Percentiles rank a stretch among this genome's conserved stretches.
phyloP scores from a whole-genome alignment of 2,329 filamentous ascomycete species.

The Monilinia polystroma region DNA sequence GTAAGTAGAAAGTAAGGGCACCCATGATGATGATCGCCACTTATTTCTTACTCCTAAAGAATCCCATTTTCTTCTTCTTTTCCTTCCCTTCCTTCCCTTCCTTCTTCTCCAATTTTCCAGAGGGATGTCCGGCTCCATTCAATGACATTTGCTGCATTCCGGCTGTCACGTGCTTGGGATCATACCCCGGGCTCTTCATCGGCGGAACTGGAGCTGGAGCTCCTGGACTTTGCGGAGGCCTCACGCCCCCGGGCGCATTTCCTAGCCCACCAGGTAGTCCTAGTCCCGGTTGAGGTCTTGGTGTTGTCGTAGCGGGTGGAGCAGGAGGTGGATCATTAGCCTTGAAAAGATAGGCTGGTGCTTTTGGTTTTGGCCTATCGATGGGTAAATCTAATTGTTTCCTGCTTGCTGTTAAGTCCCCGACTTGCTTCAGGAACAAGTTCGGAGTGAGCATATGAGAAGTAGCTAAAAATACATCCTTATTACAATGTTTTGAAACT shows the following conservation, averaged over 20 bases:
- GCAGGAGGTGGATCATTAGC: slow-evolving; percentile 56
- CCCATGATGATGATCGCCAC: neutral
- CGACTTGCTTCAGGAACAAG: slow-evolving; percentile 78
- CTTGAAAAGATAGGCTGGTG: slow-evolving; percentile 84
- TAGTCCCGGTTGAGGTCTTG: slow-evolving; percentile 2
- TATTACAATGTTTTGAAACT: slow-evolving; percentile 65
- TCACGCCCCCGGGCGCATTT: slow-evolving; percentile 4
- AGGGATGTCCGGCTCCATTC: slow-evolving; percentile 26
- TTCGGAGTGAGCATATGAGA: slow-evolving; percentile 90
- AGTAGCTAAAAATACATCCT: slow-evolving; percentile 84
- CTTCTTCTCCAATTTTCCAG: slow-evolving; percentile 49
- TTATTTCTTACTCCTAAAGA: slow-evolving; percentile 58
- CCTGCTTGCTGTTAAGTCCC: slow-evolving; percentile 74
- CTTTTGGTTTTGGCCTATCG: slow-evolving; percentile 75
- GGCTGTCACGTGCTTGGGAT: neutral
- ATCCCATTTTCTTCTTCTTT: slow-evolving; percentile 61
- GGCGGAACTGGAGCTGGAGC: slow-evolving; percentile 7
- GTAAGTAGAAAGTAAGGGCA: neutral
- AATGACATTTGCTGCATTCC: slow-evolving; percentile 22
- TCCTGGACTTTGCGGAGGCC: slow-evolving; percentile 16
- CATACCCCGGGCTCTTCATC: slow-evolving; percentile 17
- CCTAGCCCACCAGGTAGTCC: slow-evolving; percentile 13
- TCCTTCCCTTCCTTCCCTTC: slow-evolving; percentile 43
- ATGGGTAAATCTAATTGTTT: slow-evolving; percentile 76
- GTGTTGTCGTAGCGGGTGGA: slow-evolving; percentile 37